Percentiles rank a stretch among this genome's conserved stretches.
phyloP scores from a whole-genome alignment of 2,329 filamentous ascomycete genomes.

The Penicillium sclerotigenum region DNA sequence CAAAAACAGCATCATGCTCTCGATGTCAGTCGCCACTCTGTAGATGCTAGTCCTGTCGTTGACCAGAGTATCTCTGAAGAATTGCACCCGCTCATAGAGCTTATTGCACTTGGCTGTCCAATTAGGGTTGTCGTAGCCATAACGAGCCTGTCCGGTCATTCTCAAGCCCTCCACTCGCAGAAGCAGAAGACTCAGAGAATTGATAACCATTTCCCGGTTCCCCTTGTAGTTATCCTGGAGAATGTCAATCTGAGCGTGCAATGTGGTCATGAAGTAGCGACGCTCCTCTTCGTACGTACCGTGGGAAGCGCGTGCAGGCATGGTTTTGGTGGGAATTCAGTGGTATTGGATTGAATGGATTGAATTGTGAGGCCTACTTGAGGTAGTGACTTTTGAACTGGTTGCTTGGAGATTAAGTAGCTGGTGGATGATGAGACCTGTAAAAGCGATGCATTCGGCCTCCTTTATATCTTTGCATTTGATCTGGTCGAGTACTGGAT shows the following conservation, averaged over 20 bases:
- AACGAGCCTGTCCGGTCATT: neutral
- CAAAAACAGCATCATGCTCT: neutral
- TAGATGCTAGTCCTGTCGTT: neutral
- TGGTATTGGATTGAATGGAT: neutral
- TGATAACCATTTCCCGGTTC: neutral
- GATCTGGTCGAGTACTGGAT: neutral
- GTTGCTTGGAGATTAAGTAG: neutral
- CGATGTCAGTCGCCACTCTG: neutral
- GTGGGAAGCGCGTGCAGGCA: neutral
- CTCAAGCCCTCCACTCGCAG: neutral
- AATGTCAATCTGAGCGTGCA: slow-evolving; percentile 5
- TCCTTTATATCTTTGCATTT: neutral
- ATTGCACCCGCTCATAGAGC: neutral
- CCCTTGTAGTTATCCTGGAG: neutral
- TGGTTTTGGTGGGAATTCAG: neutral
- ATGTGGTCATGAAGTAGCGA: neutral
- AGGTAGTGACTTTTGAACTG: neutral
- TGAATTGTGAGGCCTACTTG: neutral
- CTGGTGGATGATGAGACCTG: neutral
- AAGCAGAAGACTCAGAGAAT: neutral
- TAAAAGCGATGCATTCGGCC: neutral
- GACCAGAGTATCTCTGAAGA: neutral
- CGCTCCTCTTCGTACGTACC: slow-evolving; percentile 4
- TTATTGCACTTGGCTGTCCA: slow-evolving; percentile 3
- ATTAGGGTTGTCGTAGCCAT: neutral